A percentile compares a stretch with the other conserved stretches of the same genome.
Conservation (phyloP, 2,329 filamentous ascomycete species). For the Gyromitra esculenta region DNA sequence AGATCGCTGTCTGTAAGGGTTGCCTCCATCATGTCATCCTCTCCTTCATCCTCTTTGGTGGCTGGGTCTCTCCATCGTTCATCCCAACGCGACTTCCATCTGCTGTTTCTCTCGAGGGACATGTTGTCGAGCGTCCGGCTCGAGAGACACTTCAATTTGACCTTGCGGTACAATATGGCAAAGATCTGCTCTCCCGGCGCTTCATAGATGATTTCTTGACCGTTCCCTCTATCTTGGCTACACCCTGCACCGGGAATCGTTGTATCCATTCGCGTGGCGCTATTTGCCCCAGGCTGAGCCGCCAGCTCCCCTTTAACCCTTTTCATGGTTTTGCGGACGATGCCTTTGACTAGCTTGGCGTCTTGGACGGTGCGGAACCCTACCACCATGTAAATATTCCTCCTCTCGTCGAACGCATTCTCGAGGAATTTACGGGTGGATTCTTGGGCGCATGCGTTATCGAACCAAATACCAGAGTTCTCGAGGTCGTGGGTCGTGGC, state of each 20-base stretch:
- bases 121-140: conserved; percentile 17
- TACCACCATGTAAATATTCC: conserved; percentile 34
- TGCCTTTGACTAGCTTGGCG: conserved; percentile 2
- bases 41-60: not conserved
- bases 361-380: conserved; percentile 15
- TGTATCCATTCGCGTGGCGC: not conserved
- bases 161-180: conserved; percentile 40
- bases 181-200: conserved; percentile 35
- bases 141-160: conserved; percentile 33
- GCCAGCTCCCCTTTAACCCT: not conserved
- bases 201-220: not conserved
- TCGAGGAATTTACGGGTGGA: conserved; percentile 16
- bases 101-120: conserved; percentile 9
- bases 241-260: not conserved
- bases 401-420: not conserved
- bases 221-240: not conserved
- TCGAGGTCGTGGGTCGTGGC: conserved; percentile 29
- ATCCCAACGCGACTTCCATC: conserved; percentile 30
- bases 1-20: conserved; percentile 12
- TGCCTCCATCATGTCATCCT: conserved; percentile 2
- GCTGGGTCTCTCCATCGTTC: conserved; percentile 9
- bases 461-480: conserved; percentile 33
- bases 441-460: conserved; percentile 9
- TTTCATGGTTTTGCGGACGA: not conserved
- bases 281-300: not conserved